Evolutionary conservation across 2,329 filamentous ascomycete genomes (phyloP), one percentile per base, ranked within the genome.

Genomic region (Sporothrix schenckii): DNA sequence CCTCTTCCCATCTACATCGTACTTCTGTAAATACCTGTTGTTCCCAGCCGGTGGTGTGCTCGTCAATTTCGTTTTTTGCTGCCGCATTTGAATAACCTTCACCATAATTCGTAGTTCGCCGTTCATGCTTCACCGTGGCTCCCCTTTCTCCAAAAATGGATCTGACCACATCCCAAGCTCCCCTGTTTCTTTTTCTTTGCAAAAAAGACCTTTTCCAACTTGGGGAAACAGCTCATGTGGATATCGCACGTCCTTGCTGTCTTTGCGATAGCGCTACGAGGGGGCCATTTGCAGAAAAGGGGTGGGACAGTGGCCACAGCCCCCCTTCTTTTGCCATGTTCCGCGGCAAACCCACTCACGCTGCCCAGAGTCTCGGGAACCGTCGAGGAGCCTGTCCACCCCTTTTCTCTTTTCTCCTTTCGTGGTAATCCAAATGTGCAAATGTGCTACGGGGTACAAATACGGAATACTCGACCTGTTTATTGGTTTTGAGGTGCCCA

Each of bases 161-260:
- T 44, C 56, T 24, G 56, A 34, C 56, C 34, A 19, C 34, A 61
- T 44, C 13, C 13, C 34, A 44, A 44, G 56, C 56, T 61, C 44
- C 56, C 56, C 56, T 11, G 34, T 34, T 58, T 39, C 34, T n/a
- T 39, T 34, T 39, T 13, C 66, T 50, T 21, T 47, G 41, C 14
- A 11, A 52, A 39, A 52, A 61, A 13, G n/a, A 60, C 24, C 52
- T 52, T 56, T 66, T 53, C 72, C 69, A 66, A 63, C 67, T 71
- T 70, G 70, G 70, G 70, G 27, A 72, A 72, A 70, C 68, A 74
- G 72, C 72, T 74, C 65, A 39, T 72, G 72, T 74, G 72, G 72
- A 66, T 70, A 70, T 66, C 24, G 41, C 41, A 66, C 44, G 39
- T 66, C 30, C 30, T 67, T 54, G 21, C 58, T 53, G 41, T 50